Percentiles rank a stretch among this genome's conserved stretches.
phyloP scores from a whole-genome alignment of 176 grass and related monocot species.

The Olyra latifolia region DNA sequence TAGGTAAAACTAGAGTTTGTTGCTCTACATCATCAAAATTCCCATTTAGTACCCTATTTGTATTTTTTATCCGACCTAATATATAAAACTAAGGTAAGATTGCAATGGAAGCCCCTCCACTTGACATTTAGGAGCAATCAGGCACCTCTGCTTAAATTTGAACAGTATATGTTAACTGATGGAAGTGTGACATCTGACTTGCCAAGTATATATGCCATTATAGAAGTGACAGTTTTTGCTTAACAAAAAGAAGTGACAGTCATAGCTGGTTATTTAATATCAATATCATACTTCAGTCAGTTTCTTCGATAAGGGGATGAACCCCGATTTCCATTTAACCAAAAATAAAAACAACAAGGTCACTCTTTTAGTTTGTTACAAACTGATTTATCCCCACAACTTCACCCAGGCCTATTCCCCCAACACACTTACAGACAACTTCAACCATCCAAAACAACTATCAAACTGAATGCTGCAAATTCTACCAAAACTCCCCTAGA shows the following conservation, averaged over 20 bases:
- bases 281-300: not conserved
- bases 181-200: not conserved
- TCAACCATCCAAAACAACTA: no score
- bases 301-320: no score
- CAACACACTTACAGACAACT: no score
- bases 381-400: no score
- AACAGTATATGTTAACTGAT: not conserved
- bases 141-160: not conserved
- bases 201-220: not conserved
- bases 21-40: not conserved
- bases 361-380: no score
- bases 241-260: not conserved
- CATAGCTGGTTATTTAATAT: not conserved
- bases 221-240: not conserved
- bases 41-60: not conserved
- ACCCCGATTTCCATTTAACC: no score
- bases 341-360: no score
- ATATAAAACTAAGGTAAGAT: not conserved
- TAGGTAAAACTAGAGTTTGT: slow-evolving; percentile 46
- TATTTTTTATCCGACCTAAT: not conserved
- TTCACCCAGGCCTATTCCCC: no score
- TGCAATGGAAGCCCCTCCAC: not conserved
- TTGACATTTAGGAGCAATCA: not conserved
- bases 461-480: no score
- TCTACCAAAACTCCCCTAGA: no score